Conservation (phyloP, 305 asterid genomes). For the Rubia tinctorum region DNA sequence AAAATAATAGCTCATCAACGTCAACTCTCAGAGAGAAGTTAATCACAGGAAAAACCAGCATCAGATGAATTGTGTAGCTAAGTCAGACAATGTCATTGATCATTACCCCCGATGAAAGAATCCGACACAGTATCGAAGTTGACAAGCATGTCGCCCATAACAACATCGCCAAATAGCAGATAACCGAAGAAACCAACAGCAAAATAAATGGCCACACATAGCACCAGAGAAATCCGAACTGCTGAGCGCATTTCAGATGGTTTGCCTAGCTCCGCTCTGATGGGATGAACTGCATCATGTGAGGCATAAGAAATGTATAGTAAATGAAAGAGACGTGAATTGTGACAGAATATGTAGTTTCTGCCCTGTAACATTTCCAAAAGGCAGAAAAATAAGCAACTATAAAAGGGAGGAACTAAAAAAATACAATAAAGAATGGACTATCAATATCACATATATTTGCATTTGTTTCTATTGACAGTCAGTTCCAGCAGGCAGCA, state of each 20-base stretch:
- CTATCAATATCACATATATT: too few relatives aligned
- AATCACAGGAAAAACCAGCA: conserved; percentile 98
- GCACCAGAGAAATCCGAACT: conserved; percentile 58
- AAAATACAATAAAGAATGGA: not conserved
- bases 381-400: not conserved
- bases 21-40: conserved; percentile 81
- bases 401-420: not conserved
- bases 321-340: not conserved
- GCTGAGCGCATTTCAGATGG: conserved; percentile 94
- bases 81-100: conserved; percentile 63
- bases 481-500: not conserved
- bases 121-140: conserved; percentile 71
- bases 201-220: conserved; percentile 67
- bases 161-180: conserved; percentile 84
- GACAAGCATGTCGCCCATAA: conserved; percentile 93
- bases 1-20: conserved; percentile 73
- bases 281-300: conserved; percentile 76
- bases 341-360: not conserved
- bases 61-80: conserved; percentile 91
- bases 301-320: not conserved
- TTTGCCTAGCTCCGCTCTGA: conserved; percentile 90
- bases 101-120: conserved; percentile 34
- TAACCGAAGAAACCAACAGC: conserved; percentile 95
- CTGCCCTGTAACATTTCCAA: not conserved
- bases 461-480: not conserved